Evolutionary conservation across 2,329 filamentous ascomycete species (phyloP).

Genomic region (Clathrospora elynae): DNA sequence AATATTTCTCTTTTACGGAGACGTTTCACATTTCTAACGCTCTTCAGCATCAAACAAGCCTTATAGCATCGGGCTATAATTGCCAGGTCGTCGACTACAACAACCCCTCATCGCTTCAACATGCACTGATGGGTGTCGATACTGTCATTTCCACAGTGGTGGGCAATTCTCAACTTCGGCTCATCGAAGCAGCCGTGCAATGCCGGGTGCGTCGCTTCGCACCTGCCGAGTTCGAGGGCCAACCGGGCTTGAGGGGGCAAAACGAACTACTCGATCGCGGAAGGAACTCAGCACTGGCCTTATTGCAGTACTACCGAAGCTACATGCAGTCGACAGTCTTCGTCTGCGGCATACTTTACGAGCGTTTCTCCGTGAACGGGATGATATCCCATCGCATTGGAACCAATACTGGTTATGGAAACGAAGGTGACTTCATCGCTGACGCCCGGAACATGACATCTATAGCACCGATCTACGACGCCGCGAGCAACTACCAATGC

Average conservation of each 20-base stretch:
- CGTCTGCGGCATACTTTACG: conserved; percentile 76
- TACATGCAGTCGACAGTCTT: conserved; percentile 72
- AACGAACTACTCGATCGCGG: conserved; percentile 67
- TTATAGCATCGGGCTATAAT: conserved; percentile 64
- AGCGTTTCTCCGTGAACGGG: conserved; percentile 72
- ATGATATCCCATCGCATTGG: conserved; percentile 66
- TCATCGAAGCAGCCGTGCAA: conserved; percentile 72
- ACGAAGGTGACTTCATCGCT: conserved; percentile 69
- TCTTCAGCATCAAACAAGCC: conserved; percentile 59
- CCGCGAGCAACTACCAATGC: conserved; percentile 49
- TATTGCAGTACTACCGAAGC: conserved; percentile 61
- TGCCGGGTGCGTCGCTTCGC: conserved; percentile 71
- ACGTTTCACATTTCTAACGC: conserved; percentile 14
- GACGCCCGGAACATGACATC: conserved; percentile 63
- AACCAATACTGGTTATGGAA: conserved; percentile 57
- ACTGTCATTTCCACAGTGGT: conserved; percentile 76
- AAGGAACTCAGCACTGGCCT: conserved; percentile 61
- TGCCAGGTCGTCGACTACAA: conserved; percentile 72
- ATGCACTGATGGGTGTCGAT: conserved; percentile 72
- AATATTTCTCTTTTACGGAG: not conserved
- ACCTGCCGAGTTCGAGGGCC: conserved; percentile 76
- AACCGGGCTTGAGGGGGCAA: conserved; percentile 59
- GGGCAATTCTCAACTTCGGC: conserved; percentile 67
- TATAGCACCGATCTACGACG: conserved; percentile 63
- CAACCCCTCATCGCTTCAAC: conserved; percentile 62